Evolutionary conservation across 2,329 filamentous ascomycete genomes (phyloP).

Genomic region (Xylaria sp.): DNA sequence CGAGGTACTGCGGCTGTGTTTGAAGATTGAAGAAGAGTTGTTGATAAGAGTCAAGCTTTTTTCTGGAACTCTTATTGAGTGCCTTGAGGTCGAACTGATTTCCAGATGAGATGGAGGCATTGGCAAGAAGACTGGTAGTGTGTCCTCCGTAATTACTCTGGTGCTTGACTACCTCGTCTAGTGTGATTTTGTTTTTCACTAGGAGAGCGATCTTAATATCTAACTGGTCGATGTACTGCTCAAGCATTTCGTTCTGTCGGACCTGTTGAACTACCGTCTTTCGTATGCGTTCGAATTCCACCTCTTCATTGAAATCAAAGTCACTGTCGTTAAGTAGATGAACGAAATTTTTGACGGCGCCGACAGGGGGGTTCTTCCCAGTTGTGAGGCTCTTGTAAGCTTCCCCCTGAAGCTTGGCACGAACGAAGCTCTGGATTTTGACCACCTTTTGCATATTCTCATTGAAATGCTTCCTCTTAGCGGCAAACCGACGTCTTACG

Average conservation of each 20-base stretch:
- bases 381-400: conserved; percentile 97
- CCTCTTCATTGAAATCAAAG: conserved; percentile 98
- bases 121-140: conserved; percentile 84
- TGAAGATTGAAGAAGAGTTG: conserved; percentile 97
- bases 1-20: conserved; percentile 94
- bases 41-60: conserved; percentile 96
- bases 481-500: conserved; percentile 78
- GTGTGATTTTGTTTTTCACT: conserved; percentile 99
- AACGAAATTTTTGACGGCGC: conserved; percentile 97
- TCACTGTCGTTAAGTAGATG: conserved; percentile 98
- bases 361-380: conserved; percentile 95
- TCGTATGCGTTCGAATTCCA: conserved; percentile 93
- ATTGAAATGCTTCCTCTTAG: conserved; percentile 89
- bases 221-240: conserved; percentile 97
- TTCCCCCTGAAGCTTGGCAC: conserved; percentile 94
- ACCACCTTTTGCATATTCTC: conserved; percentile 99
- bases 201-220: conserved; percentile 99
- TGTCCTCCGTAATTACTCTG: conserved; percentile 96
- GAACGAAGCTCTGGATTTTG: conserved; percentile 97
- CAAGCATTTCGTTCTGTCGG: conserved; percentile 93
- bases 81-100: conserved; percentile 98
- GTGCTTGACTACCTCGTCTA: conserved; percentile 97
- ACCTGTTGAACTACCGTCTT: conserved; percentile 98
- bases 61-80: conserved; percentile 93
- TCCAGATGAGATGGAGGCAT: conserved; percentile 85